Conservation (phyloP, 2,329 filamentous ascomycete species). For the Chaetomium sp. region DNA sequence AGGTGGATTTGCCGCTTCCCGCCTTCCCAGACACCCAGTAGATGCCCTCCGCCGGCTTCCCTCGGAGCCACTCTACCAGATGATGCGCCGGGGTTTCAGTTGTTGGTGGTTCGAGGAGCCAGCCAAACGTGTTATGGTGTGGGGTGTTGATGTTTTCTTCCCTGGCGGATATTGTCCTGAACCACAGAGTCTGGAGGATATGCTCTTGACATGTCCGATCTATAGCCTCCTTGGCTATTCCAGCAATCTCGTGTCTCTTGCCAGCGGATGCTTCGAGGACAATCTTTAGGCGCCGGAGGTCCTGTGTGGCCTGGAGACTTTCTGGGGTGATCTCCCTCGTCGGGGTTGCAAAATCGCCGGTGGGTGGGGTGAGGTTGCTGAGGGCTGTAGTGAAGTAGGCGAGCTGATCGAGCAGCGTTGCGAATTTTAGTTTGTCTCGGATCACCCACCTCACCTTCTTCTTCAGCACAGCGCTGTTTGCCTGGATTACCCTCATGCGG, state of each 20-base stretch:
- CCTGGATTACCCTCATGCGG: background rate
- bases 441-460: conserved; percentile 28
- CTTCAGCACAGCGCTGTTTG: background rate
- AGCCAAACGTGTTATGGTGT: conserved; percentile 18
- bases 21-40: conserved; percentile 36
- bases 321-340: too few relatives aligned
- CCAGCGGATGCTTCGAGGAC: background rate
- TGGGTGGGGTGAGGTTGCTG: conserved; percentile 6
- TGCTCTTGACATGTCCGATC: background rate
- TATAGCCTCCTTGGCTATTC: too few relatives aligned
- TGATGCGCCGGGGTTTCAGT: conserved; percentile 12
- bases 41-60: conserved; percentile 1
- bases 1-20: conserved; percentile 36
- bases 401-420: conserved; percentile 23
- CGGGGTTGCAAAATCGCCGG: background rate
- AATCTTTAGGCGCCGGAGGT: background rate
- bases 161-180: conserved; percentile 24
- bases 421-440: conserved; percentile 31
- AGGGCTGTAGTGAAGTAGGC: conserved; percentile 29
- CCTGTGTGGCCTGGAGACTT: background rate
- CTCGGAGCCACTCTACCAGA: conserved; percentile 20
- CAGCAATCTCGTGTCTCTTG: background rate
- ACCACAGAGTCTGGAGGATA: conserved; percentile 25
- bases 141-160: conserved; percentile 8
- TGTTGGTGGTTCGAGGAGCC: conserved; percentile 10